Percentiles rank a stretch among this genome's conserved stretches.
Evolutionary conservation across 176 grass and related monocot genomes (phyloP).

Genomic region (Triticum monococcum): DNA sequence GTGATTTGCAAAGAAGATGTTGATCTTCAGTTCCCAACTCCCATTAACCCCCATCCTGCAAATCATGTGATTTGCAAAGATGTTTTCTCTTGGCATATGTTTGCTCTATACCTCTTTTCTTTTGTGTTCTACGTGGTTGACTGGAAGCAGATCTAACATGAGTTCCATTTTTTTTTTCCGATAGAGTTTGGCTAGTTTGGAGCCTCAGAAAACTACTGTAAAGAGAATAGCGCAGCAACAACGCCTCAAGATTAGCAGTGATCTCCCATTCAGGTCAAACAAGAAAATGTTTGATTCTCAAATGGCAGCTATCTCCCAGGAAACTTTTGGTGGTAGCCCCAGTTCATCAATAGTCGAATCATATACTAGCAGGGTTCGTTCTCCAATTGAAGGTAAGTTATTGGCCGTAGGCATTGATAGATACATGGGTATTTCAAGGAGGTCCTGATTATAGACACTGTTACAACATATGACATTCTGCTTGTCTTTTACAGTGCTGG

Average conservation of each 20-base stretch:
- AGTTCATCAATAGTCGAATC: constrained; percentile 46
- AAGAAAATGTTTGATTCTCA: constrained; percentile 84
- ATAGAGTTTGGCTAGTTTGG: constrained; percentile 68
- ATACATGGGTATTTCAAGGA: constrained; percentile 19
- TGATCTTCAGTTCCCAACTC: neutral
- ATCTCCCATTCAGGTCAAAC: constrained; percentile 70
- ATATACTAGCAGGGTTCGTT: constrained; percentile 41
- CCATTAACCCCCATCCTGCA: neutral
- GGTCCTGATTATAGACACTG: constrained; percentile 26
- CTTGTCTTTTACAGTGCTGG: constrained; percentile 35
- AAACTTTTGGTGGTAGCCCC: constrained; percentile 38
- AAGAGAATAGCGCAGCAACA: constrained; percentile 77
- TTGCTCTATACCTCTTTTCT: neutral
- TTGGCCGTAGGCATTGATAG: neutral
- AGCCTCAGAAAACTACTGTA: constrained; percentile 87
- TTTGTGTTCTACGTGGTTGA: constrained; percentile 2
- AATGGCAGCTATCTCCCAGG: constrained; percentile 49
- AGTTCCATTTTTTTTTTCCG: neutral
- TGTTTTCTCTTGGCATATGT: neutral
- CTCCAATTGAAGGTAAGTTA: constrained; percentile 49
- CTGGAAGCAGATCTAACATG: constrained; percentile 17
- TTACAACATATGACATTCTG: constrained; percentile 5
- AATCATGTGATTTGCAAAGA: neutral
- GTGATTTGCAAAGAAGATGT: constrained; percentile 1
- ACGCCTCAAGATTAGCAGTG: constrained; percentile 54